Evolutionary conservation across 192 early-diverging fungal genomes (phyloP), one percentile per base, ranked within the genome.

Genomic region (Linnemannia elongata): DNA sequence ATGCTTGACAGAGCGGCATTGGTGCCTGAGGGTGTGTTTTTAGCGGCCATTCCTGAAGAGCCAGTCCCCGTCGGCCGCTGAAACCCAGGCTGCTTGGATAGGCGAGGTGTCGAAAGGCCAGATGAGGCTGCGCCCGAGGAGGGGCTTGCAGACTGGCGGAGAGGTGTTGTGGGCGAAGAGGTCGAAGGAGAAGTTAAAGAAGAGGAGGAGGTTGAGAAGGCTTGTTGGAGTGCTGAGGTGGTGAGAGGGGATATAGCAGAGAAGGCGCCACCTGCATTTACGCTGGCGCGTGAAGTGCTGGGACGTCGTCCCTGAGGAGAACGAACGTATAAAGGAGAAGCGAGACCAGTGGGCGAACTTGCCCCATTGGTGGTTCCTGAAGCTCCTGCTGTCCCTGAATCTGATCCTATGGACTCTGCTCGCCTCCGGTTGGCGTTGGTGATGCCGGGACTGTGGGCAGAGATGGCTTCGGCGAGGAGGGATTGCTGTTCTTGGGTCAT

Each of bases 401-500:
- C 72, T 4, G 72, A 80, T 35, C 79, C 73, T 10, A 81, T 66
- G 10, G 82, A 83, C 15, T 83, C 82, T 66, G 82, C 60, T 73
- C 82, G 41, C 72, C 36, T 60, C 33, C 82, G 76, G 52, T 63
- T 78, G n/a, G 57, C 57, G 47, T 71, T 74, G 57, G 73, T 63
- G 75, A 77, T 69, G 38, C 76, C 75, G 6, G 83, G 83, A 35
- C 42, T 82, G 49, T 84, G 84, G 49, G 72, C 79, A 52, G 80
- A 80, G 77, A 89, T 87, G 66, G 84, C 88, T 39, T 86, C 84
- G 24, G 81, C 78, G n/a, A 87, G 76, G 49, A 85, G 75, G 15
- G 83, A 68, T 82, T 89, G 82, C 41, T 89, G 83, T 77, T 89
- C 88, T 47, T 78, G 78, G 15, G 88, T 82, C 55, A 89, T 78